Evolutionary conservation across 371 early-diverging fungal genomes (phyloP).

Genomic region (Circinella umbellata): DNA sequence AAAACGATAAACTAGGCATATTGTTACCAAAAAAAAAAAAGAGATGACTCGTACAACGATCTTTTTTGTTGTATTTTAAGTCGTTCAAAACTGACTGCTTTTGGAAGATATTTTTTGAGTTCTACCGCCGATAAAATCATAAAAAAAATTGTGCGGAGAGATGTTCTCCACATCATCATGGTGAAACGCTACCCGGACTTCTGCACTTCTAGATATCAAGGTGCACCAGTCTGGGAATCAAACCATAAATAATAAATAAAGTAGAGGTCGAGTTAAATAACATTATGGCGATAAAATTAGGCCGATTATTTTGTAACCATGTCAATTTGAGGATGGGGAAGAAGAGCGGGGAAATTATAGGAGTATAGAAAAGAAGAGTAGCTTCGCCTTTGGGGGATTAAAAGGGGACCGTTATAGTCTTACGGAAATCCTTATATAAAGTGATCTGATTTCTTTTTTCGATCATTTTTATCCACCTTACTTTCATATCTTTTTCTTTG

Average conservation of each 20-base stretch:
- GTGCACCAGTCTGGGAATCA: constrained; percentile 3
- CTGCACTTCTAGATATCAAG: neutral
- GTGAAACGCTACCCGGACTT: constrained; percentile 4
- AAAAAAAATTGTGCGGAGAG: no score
- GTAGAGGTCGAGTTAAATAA: no score
- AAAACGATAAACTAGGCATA: no score
- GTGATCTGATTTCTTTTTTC: neutral
- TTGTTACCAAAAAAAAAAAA: neutral
- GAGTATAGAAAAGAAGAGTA: neutral
- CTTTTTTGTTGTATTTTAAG: neutral
- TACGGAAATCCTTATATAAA: neutral
- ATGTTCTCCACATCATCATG: neutral
- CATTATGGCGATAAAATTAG: no score
- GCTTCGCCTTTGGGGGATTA: no score
- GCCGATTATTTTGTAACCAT: neutral
- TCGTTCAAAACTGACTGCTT: neutral
- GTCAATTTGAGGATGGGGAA: no score
- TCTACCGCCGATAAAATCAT: neutral
- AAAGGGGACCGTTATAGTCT: neutral
- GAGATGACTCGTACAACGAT: neutral
- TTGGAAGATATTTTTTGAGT: neutral
- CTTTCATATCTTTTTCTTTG: no score
- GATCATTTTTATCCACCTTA: no score
- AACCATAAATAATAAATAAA: neutral
- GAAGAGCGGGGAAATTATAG: neutral